phyloP scores from a whole-genome alignment of 495 filamentous ascomycete genomes.

The Sordaria brevicollis region DNA sequence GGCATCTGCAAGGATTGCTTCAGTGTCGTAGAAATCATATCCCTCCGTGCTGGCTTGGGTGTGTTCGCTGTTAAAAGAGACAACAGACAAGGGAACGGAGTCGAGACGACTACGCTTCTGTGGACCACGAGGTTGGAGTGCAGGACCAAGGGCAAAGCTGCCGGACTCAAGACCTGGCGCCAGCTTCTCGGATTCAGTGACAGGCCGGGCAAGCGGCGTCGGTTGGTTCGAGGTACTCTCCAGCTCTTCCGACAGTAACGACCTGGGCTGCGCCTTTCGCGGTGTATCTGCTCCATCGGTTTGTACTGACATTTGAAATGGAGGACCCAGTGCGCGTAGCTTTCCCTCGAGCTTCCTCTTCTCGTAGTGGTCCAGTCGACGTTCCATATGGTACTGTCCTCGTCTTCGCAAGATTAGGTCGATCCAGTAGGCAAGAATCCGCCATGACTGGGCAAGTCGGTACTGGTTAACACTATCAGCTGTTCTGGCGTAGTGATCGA shows the following conservation, averaged over 20 bases:
- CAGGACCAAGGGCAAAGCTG: conserved; percentile 31
- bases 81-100: conserved; percentile 32
- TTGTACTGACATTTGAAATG: conserved; percentile 2
- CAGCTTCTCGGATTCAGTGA: conserved; percentile 33
- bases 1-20: conserved; percentile 29
- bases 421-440: conserved; percentile 53
- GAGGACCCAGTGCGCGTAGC: neutral
- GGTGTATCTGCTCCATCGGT: conserved; percentile 26
- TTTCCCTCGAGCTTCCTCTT: conserved; percentile 20
- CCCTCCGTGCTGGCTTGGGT: conserved; percentile 41
- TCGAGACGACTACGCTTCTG: conserved; percentile 28
- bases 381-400: conserved; percentile 44
- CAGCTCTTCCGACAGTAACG: conserved; percentile 40
- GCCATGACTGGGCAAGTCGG: conserved; percentile 67
- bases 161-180: conserved; percentile 32
- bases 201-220: conserved; percentile 65
- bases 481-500: conserved; percentile 52
- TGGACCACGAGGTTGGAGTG: conserved; percentile 17
- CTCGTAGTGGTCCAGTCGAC: conserved; percentile 22
- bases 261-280: conserved; percentile 25
- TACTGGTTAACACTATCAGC: conserved; percentile 49
- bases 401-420: conserved; percentile 48
- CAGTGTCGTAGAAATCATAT: conserved; percentile 48
- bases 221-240: conserved; percentile 69
- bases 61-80: conserved; percentile 30